Conservation (phyloP, 78 protist genomes). For the Fonticula alba region DNA sequence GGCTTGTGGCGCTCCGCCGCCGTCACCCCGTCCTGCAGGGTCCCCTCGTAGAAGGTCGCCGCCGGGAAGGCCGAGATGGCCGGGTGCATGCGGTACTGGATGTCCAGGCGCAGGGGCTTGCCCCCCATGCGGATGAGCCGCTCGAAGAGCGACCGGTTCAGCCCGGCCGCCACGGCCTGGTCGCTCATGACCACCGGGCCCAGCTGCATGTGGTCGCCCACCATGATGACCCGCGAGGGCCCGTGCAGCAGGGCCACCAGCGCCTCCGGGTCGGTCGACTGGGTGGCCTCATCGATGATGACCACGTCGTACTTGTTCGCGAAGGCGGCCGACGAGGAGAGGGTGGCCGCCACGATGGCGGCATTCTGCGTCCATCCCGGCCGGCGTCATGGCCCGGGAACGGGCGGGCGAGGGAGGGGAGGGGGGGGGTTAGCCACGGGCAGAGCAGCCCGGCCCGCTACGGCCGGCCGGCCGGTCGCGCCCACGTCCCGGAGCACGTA, state of each 20-base stretch:
- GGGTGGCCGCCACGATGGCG: constrained; percentile 94
- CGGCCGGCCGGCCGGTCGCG: constrained; percentile 9
- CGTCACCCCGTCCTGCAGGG: constrained; percentile 90
- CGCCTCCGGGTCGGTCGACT: constrained; percentile 97
- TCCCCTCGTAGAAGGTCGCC: constrained; percentile 95
- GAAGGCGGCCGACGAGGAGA: constrained; percentile 93
- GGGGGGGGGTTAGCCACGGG: constrained; percentile 22
- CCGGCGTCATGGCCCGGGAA: background rate
- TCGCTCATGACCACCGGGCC: constrained; percentile 97
- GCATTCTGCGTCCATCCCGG: constrained; percentile 30
- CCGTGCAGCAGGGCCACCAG: constrained; percentile 88
- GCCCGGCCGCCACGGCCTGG: constrained; percentile 86
- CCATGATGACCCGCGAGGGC: constrained; percentile 52
- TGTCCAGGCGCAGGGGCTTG: constrained; percentile 83
- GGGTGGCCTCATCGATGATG: constrained; percentile 93
- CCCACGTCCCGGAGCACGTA: too few species aligned
- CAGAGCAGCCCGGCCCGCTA: constrained; percentile 58
- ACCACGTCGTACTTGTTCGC: constrained; percentile 63
- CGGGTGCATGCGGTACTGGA: constrained; percentile 99
- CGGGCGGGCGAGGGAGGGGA: background rate
- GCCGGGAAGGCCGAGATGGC: constrained; percentile 84
- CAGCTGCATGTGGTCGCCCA: constrained; percentile 86
- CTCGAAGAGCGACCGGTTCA: constrained; percentile 90
- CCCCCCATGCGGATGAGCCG: constrained; percentile 76
- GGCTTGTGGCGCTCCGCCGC: constrained; percentile 2